A percentile compares a stretch with the other conserved stretches of the same genome.
These are phyloP conservation scores for Colletotrichum chrysophilum DNA, from an alignment of 2,329 filamentous ascomycete species.

Conservation along the genomic window DNA sequence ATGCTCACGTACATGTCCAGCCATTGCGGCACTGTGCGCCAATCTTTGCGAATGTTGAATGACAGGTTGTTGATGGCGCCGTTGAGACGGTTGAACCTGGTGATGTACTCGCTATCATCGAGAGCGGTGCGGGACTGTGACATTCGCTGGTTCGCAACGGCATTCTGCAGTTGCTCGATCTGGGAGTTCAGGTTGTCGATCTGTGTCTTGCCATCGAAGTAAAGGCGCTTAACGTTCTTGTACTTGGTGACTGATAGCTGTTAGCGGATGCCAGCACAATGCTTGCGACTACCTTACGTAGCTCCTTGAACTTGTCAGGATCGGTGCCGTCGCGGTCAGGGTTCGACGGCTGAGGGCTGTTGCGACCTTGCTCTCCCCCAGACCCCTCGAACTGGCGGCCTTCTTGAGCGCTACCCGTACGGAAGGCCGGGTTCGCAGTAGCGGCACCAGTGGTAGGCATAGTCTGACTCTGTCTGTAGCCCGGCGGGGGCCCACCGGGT, in stretches of 20 bases:
- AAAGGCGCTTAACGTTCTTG: conserved; percentile 96
- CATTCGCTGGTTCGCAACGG: conserved; percentile 94
- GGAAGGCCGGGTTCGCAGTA: conserved; percentile 41
- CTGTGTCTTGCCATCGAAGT: conserved; percentile 93
- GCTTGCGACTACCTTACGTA: conserved; percentile 47
- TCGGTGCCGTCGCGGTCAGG: conserved; percentile 48
- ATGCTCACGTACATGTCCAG: conserved; percentile 80
- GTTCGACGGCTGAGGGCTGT: conserved; percentile 60
- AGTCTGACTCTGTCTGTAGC: conserved; percentile 56
- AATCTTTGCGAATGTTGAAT: conserved; percentile 96
- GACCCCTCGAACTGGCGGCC: conserved; percentile 49
- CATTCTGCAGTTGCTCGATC: conserved; percentile 94
- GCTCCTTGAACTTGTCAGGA: conserved; percentile 62
- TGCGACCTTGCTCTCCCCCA: conserved; percentile 53
- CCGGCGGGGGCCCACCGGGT: conserved; percentile 52
- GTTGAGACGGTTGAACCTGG: conserved; percentile 87
- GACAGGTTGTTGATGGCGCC: conserved; percentile 93
- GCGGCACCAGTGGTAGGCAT: conserved; percentile 46
- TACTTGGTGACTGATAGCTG: conserved; percentile 80
- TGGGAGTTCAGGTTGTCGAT: conserved; percentile 88
- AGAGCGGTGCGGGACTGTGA: conserved; percentile 93
- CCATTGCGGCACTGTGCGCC: conserved; percentile 83
- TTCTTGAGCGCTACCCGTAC: conserved; percentile 42
- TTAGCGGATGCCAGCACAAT: conserved; percentile 34
- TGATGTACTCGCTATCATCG: conserved; percentile 93